Base-by-base conservation (phyloP, 2,329 filamentous ascomycete genomes). In the Cucurbitaria berberidis region DNA sequence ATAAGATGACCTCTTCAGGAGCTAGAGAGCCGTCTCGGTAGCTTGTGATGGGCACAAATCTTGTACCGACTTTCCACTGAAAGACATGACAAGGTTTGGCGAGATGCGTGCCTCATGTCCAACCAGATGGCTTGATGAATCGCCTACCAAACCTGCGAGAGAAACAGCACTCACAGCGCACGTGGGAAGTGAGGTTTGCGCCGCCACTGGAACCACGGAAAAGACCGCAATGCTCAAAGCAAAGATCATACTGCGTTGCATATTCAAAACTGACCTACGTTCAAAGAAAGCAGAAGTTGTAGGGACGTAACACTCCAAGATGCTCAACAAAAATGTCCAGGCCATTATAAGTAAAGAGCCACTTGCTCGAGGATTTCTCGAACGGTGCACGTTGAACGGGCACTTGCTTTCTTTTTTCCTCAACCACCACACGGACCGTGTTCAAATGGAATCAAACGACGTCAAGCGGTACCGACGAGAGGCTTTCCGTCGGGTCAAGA, bases 91-190 rank as follows among this genome's bases (percentile, higher is more conserved):
- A 11, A 5, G 19, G 21, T 10, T 18, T 19, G 21, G 5, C 35
- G 21, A 39, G n/a, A 3, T 10, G 26, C 26, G 6, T 38, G 19
- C 26, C 15, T 16, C 10, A 27, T 40, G 16, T 19, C 27, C 27
- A 34, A 32, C 15, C 15, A 15, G 9, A 13, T 19, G 15, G 11
- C n/a, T 22, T 22, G 19, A 10, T 32, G 41, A 34, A n/a, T 30
- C 15, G 30, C 42, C 30, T 6, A 15, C 30, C 16, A n/a, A 19
- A n/a, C 42, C 19, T 6, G 18, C 22, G 34, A 35, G n/a, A 26
- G 22, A 15, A 48, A n/a, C n/a, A 22, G 26, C 26, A 48, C 46
- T 42, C 32, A 48, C 46, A 34, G 46, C 46, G 32, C 46, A 48
- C 15, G 46, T 35, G 36, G 46, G 46, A 34, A 48, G 36, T 8